Base-by-base conservation (phyloP, 192 early-diverging fungal genomes). In the Geosiphon pyriformis region DNA sequence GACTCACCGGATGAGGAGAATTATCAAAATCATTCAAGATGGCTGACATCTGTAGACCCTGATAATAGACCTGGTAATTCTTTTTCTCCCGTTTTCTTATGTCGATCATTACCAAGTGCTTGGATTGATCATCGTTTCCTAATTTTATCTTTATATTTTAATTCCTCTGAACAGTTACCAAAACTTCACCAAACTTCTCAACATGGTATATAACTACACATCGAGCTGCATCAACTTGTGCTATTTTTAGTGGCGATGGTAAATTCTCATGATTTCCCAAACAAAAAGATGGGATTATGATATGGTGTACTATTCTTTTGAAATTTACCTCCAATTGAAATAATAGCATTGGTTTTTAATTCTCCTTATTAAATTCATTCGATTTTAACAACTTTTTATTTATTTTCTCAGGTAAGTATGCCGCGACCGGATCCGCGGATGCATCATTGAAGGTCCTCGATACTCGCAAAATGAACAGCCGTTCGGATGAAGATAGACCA, bases 381-480 rank as follows among this genome's bases (percentile, higher is more conserved):
- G n/a, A n/a, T n/a, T n/a, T n/a, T n/a, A n/a, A n/a, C n/a, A n/a
- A n/a, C n/a, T n/a, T n/a, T n/a, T n/a, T n/a, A n/a, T n/a, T n/a
- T n/a, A n/a, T n/a, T n/a, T n/a, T n/a, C n/a, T 20, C 23, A 67
- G 90, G 92, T 51, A 82, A 82, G 47, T 92, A 89, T 76, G 83
- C 94, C 35, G 94, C 94, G 2, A 94, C 95, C 0, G 93, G 93
- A 30, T 92, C 92, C 37, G 82, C 77, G 29, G 95, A 98, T 74
- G 77, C 88, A 12, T 90, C 95, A 42, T 73, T 96, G 61, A 96
- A 96, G 80, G 83, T 98, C 51, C 78, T 98, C 31, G 94, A 96
- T 52, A 90, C 92, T 34, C 77, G 82, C 71, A 85, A 87, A 62
- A 92, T 96, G 81, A 83, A 83, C 71, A 77, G 82, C 33, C 78